Evolutionary conservation across 2,329 filamentous ascomycete genomes (phyloP), one percentile per base, ranked within the genome.

Genomic region (Aspergillus ustus): DNA sequence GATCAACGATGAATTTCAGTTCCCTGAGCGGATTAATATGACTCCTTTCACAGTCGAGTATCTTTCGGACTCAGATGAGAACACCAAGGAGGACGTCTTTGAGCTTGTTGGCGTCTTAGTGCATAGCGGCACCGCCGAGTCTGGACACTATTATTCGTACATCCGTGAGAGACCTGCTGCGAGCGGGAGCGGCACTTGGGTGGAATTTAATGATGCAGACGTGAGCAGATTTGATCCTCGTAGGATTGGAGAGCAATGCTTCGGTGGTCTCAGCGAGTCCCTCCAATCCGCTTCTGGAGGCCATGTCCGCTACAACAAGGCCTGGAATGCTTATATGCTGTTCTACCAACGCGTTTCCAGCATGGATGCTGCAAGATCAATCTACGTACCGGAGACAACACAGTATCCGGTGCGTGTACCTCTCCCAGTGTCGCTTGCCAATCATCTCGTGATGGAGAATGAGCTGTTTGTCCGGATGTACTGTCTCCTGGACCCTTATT

Each of bases 111-210:
- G 95, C 2, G 87, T 99, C 50, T 87, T 99, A 19, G 92, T 99
- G 1, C 95, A 99, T 74, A 90, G 91, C 15, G 95, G 95, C 17
- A 96, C 91, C 2, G 93, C 94, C 13, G 92, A 97, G 72, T 94
- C 92, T 29, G 95, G 95, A 0, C 95, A 99, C 75, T 99, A 99
- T 78, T 98, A 97, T 78, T 98, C 94, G 0, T 98, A 93, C 74
- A 92, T 96, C 65, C 90, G 92, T 57, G 91, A 97, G 74, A 86
- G 93, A 19, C 87, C 91, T 17, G 77, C 83, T 20, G 75, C 75
- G 15, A 74, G 74, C 4, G 79, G 80, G 11, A 79, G 70, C 57
- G 77, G 76, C 56, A 80, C 80, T 5, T 99, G 95, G 95, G 84
- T 96, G 9, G 92, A 97, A 72, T 97, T 97, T 77, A 98, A 99